A percentile compares a stretch with the other conserved stretches of the same genome.
Conservation (phyloP, 2,329 filamentous ascomycete genomes). For the Dichotomopilus funicola region DNA sequence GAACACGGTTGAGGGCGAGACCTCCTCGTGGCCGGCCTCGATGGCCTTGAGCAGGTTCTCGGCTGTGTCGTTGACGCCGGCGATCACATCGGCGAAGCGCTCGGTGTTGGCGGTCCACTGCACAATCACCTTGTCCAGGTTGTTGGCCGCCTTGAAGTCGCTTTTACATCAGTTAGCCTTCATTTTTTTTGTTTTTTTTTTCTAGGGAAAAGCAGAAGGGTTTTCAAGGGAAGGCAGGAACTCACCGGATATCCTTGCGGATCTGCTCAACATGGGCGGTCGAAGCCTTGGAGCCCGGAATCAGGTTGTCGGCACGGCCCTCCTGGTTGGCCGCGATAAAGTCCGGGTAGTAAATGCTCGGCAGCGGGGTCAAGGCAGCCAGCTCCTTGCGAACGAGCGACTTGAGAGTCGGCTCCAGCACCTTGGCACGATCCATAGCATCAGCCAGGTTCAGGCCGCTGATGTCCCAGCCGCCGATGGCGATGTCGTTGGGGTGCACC, state of each 20-base stretch:
- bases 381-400: conserved; percentile 86
- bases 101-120: conserved; percentile 99
- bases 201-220: background rate
- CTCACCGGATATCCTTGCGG: conserved; percentile 80
- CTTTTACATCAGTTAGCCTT: conserved; percentile 35
- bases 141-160: conserved; percentile 81
- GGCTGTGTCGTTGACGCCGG: conserved; percentile 91
- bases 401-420: conserved; percentile 94
- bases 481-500: conserved; percentile 94
- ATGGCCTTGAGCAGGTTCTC: conserved; percentile 89
- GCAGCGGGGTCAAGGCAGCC: conserved; percentile 78
- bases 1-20: conserved; percentile 94
- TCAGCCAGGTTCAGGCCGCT: conserved; percentile 81
- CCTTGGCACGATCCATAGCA: conserved; percentile 91
- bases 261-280: conserved; percentile 87
- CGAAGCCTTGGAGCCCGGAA: conserved; percentile 77
- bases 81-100: conserved; percentile 81
- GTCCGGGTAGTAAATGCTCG: conserved; percentile 96
- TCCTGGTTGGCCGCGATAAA: conserved; percentile 99
- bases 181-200: background rate
- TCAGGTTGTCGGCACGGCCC: conserved; percentile 85
- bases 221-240: background rate
- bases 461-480: conserved; percentile 96
- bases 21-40: conserved; percentile 76
- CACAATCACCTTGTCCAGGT: conserved; percentile 90